These are phyloP conservation scores for Boletus rubescentipes DNA, from an alignment of 768 basidiomycete genomes.

Conservation along the genomic window DNA sequence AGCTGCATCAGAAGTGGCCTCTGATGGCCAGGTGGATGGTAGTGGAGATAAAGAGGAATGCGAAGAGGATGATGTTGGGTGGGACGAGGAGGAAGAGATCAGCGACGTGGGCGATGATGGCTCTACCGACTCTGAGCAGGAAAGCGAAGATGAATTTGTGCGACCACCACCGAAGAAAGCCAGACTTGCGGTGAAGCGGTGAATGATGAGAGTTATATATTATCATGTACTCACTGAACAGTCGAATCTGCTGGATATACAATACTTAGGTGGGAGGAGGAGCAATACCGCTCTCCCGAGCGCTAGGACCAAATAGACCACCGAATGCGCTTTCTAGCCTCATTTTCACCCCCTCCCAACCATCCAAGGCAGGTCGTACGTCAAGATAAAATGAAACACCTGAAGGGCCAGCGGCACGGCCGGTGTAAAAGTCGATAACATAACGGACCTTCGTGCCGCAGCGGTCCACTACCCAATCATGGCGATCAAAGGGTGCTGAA, in stretches of 20 bases:
- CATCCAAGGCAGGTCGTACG: constrained; percentile 90
- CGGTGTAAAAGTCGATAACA: constrained; percentile 98
- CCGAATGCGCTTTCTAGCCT: constrained; percentile 60
- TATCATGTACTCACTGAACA: constrained; percentile 13
- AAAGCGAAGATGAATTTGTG: constrained; percentile 49
- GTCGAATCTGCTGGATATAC: constrained; percentile 8
- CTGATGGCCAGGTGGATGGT: constrained; percentile 42
- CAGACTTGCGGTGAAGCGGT: constrained; percentile 51
- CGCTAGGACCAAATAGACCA: constrained; percentile 30
- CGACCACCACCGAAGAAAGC: constrained; percentile 54
- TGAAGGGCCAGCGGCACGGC: constrained; percentile 48
- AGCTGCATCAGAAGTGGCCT: constrained; percentile 29
- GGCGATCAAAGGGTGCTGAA: constrained; percentile 91
- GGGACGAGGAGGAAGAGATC: constrained; percentile 66
- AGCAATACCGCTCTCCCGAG: constrained; percentile 17
- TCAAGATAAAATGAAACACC: constrained; percentile 90
- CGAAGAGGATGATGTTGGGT: constrained; percentile 37
- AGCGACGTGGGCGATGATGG: constrained; percentile 53
- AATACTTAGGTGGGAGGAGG: constrained; percentile 18
- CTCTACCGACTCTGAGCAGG: constrained; percentile 41
- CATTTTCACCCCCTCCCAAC: constrained; percentile 91
- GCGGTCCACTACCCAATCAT: constrained; percentile 96
- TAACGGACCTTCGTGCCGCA: constrained; percentile 89
- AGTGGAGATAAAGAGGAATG: constrained; percentile 41
- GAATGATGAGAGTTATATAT: constrained; percentile 11